These are phyloP conservation scores for Peterozyma xylosa DNA, from an alignment of 805 yeast species.

Conservation along the genomic window DNA sequence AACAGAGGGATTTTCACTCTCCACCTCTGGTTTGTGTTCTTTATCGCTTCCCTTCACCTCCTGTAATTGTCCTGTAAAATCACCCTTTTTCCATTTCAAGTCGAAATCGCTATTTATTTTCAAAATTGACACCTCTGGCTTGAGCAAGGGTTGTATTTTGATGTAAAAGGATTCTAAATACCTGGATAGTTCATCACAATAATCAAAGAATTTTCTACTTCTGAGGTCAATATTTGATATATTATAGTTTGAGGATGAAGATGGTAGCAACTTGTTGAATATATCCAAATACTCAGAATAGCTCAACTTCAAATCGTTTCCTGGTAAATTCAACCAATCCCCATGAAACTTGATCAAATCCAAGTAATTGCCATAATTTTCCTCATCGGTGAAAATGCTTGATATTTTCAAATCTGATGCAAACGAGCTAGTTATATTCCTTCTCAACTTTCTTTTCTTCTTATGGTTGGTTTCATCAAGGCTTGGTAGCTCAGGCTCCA, in stretches of 20 bases:
- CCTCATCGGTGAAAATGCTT: constrained; percentile 47
- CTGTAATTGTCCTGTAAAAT: constrained; percentile 7
- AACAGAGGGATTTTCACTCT: neutral
- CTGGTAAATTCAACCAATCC: constrained; percentile 41
- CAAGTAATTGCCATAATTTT: constrained; percentile 54
- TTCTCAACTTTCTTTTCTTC: constrained; percentile 19
- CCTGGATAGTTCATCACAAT: constrained; percentile 33
- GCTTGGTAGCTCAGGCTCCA: constrained; percentile 7
- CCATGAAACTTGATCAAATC: constrained; percentile 50
- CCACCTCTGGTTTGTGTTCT: constrained; percentile 8
- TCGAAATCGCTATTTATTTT: constrained; percentile 16
- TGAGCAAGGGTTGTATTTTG: constrained; percentile 41
- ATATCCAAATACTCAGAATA: constrained; percentile 44
- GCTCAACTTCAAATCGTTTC: constrained; percentile 22
- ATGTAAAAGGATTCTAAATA: constrained; percentile 45
- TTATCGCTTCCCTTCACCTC: constrained; percentile 13
- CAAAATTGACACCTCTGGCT: constrained; percentile 24
- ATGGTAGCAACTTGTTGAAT: constrained; percentile 28
- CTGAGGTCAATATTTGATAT: constrained; percentile 15
- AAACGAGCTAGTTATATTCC: constrained; percentile 38
- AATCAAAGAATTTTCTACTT: constrained; percentile 30
- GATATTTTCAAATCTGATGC: constrained; percentile 43
- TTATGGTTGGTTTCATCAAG: constrained; percentile 11
- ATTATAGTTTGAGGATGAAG: neutral
- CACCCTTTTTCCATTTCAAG: neutral